These are phyloP conservation scores for Claviceps maximensis DNA, from an alignment of 2,329 filamentous ascomycete species.

Conservation along the genomic window DNA sequence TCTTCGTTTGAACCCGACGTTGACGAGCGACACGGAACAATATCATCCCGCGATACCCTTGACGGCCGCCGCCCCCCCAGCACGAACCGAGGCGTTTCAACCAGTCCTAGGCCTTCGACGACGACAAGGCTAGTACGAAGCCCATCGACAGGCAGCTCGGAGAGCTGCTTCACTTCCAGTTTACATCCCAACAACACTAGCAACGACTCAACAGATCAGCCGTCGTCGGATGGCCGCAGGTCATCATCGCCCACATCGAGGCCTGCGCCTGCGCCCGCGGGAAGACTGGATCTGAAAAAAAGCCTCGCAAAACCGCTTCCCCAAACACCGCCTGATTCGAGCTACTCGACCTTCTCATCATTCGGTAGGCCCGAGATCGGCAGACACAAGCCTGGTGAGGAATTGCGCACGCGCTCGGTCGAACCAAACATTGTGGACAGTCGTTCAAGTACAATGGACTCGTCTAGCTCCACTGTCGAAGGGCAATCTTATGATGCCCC, in stretches of 20 bases:
- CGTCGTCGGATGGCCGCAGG: slow-evolving; percentile 8
- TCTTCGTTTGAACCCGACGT: slow-evolving; percentile 31
- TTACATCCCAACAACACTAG: neutral
- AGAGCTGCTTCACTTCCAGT: slow-evolving; percentile 11
- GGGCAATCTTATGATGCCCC: slow-evolving; percentile 24
- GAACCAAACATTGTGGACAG: slow-evolving; percentile 25
- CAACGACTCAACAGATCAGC: slow-evolving; percentile 1
- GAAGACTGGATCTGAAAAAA: slow-evolving; percentile 39
- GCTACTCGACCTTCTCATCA: slow-evolving; percentile 18
- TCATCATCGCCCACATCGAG: slow-evolving; percentile 9
- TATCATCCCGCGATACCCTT: slow-evolving; percentile 23
- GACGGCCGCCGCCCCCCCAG: slow-evolving; percentile 38
- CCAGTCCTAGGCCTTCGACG: slow-evolving; percentile 28
- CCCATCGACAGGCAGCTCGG: slow-evolving; percentile 29
- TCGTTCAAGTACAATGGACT: slow-evolving; percentile 37
- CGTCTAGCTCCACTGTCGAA: slow-evolving; percentile 19
- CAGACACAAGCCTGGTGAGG: slow-evolving; percentile 12
- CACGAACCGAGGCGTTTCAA: slow-evolving; percentile 39
- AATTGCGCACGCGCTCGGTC: slow-evolving; percentile 3
- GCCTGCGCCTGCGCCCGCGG: slow-evolving; percentile 32
- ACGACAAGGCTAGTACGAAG: slow-evolving; percentile 29
- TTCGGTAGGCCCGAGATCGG: slow-evolving; percentile 10
- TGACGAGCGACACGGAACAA: slow-evolving; percentile 21
- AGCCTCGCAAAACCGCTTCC: slow-evolving; percentile 47
- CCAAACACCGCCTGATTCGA: slow-evolving; percentile 27